Percentiles rank a stretch among this genome's conserved stretches.
These are phyloP conservation scores for Cladorrhinum sp. DNA, from an alignment of 2,329 filamentous ascomycete genomes.

Conservation along the genomic window DNA sequence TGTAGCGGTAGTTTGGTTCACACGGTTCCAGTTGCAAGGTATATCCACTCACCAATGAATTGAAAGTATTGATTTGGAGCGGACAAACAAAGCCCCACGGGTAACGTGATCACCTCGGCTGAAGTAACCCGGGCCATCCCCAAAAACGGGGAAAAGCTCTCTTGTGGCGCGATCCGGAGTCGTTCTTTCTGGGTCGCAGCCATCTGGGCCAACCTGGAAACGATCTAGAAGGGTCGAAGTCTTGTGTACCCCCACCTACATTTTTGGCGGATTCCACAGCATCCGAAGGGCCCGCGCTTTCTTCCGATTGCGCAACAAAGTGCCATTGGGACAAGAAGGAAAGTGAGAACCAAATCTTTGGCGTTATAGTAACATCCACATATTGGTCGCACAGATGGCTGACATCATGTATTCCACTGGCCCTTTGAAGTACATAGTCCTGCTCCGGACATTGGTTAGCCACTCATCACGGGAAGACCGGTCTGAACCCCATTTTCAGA, in stretches of 20 bases:
- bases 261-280: background rate
- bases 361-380: background rate
- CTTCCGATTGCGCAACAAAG: background rate
- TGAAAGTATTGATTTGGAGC: no score
- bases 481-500: no score
- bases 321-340: background rate
- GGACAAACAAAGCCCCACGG: background rate
- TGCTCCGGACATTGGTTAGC: no score
- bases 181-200: background rate
- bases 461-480: no score
- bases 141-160: background rate
- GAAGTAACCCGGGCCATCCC: background rate
- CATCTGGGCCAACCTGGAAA: background rate
- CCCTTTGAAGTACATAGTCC: no score
- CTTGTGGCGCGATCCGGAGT: background rate
- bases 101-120: background rate
- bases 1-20: no score
- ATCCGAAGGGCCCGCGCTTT: background rate
- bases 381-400: background rate
- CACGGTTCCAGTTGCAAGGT: no score
- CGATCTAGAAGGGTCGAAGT: background rate
- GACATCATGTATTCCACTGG: background rate
- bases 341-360: background rate
- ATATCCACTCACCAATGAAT: no score
- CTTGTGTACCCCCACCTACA: background rate